These are phyloP conservation scores for Coccomyxa sp. DNA, from an alignment of 139 green algal genomes.

Conservation along the genomic window DNA sequence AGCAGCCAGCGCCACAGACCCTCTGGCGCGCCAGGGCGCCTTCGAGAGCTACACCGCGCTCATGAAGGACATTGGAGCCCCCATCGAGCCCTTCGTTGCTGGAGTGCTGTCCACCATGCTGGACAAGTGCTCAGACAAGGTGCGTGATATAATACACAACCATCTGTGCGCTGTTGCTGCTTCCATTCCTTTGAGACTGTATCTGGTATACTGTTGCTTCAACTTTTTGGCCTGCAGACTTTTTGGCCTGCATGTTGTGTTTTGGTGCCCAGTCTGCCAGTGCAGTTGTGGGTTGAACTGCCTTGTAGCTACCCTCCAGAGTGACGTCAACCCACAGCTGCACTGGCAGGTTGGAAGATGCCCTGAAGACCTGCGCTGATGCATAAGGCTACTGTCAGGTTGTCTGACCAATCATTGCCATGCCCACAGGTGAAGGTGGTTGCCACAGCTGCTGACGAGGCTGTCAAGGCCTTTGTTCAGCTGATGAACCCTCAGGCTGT, in stretches of 20 bases:
- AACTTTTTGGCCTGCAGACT: neutral
- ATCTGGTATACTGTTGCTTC: neutral
- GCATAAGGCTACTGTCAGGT: neutral
- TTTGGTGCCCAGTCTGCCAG: neutral
- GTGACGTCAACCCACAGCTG: neutral
- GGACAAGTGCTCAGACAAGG: conserved; percentile 67
- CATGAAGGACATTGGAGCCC: conserved; percentile 19
- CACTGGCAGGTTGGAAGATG: neutral
- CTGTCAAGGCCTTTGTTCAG: conserved; percentile 30
- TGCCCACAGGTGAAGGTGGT: conserved; percentile 37
- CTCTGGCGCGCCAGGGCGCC: conserved; percentile 36
- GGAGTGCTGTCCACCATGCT: conserved; percentile 55
- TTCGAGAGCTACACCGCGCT: conserved; percentile 38
- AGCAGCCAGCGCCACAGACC: neutral
- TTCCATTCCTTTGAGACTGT: neutral
- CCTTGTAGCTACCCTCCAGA: too few relatives aligned
- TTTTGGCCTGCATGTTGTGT: neutral
- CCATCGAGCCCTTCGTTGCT: conserved; percentile 67
- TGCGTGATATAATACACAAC: neutral
- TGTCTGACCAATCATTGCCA: neutral
- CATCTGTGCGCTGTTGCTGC: neutral
- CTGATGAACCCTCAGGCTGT: conserved; percentile 46
- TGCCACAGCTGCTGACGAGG: conserved; percentile 40
- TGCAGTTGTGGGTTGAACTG: neutral
- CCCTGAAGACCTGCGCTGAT: neutral